Conservation (phyloP, 2,329 filamentous ascomycete genomes). For the Epichloe gansuensis region DNA sequence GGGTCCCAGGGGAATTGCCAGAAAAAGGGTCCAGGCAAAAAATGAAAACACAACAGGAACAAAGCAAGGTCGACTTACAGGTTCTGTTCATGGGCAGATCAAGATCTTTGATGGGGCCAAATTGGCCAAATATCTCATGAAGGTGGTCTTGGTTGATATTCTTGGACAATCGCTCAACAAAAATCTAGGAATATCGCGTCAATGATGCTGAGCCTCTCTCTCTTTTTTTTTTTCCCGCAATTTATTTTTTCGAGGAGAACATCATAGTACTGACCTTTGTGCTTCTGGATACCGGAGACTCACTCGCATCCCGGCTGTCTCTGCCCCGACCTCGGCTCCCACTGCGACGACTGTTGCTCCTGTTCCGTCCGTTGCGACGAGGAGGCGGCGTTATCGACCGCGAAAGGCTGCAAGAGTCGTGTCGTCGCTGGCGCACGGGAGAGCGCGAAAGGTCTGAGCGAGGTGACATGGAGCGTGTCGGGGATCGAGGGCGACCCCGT, state of each 20-base stretch:
- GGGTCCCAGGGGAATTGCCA: no score
- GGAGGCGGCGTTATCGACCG: slow-evolving; percentile 18
- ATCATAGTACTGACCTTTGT: slow-evolving; percentile 35
- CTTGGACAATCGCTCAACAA: slow-evolving; percentile 90
- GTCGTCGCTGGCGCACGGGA: slow-evolving; percentile 16
- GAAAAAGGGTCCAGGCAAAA: background rate
- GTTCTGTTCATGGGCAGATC: slow-evolving; percentile 81
- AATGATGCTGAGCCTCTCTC: background rate
- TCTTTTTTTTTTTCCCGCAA: background rate
- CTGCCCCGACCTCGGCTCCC: slow-evolving; percentile 22
- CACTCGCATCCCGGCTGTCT: slow-evolving; percentile 24
- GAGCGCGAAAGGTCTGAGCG: slow-evolving; percentile 23
- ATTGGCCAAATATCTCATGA: slow-evolving; percentile 81
- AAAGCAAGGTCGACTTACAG: slow-evolving; percentile 41
- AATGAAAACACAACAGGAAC: background rate
- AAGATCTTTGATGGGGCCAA: slow-evolving; percentile 73
- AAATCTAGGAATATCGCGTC: slow-evolving; percentile 46
- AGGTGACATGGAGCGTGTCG: slow-evolving; percentile 22
- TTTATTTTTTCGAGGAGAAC: background rate
- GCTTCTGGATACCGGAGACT: slow-evolving; percentile 28
- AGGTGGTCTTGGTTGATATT: slow-evolving; percentile 85
- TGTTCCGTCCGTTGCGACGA: slow-evolving; percentile 22
- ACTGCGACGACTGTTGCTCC: slow-evolving; percentile 17
- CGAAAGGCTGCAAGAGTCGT: slow-evolving; percentile 22
- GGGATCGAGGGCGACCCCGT: slow-evolving; percentile 20